Evolutionary conservation across 2,329 filamentous ascomycete genomes (phyloP).

Genomic region (Monosporascus sp.): DNA sequence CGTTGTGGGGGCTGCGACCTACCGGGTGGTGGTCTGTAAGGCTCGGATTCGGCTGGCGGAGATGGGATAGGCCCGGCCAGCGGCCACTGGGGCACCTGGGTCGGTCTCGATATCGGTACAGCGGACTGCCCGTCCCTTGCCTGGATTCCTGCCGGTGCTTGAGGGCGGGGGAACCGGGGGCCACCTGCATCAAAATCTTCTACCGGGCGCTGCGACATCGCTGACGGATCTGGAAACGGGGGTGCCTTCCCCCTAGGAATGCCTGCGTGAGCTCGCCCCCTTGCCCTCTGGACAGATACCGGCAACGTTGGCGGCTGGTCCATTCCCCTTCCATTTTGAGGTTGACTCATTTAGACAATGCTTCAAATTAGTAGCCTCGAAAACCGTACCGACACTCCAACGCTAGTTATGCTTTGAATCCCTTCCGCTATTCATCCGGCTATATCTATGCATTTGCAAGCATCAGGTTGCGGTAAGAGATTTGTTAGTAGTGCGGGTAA

Average conservation of each 20-base stretch:
- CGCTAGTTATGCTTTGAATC: background rate
- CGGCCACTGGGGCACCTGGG: constrained; percentile 31
- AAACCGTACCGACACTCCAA: constrained; percentile 9
- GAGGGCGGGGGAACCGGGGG: constrained; percentile 14
- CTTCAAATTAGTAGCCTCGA: constrained; percentile 16
- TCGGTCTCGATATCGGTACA: constrained; percentile 46
- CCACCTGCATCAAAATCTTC: no score
- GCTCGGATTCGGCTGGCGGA: constrained; percentile 24
- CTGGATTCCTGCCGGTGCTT: constrained; percentile 29
- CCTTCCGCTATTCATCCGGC: background rate
- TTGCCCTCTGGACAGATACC: constrained; percentile 49
- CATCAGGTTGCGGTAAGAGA: background rate
- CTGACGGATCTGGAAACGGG: constrained; percentile 22
- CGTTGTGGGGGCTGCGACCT: constrained; percentile 49
- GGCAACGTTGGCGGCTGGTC: constrained; percentile 36
- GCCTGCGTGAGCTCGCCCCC: constrained; percentile 45
- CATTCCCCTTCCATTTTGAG: constrained; percentile 49
- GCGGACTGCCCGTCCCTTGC: constrained; percentile 32
- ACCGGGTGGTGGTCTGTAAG: constrained; percentile 47
- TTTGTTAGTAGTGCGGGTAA: background rate
- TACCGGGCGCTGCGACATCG: constrained; percentile 21
- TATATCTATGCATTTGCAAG: background rate
- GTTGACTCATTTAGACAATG: constrained; percentile 46
- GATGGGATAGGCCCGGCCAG: constrained; percentile 24
- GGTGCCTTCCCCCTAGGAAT: constrained; percentile 23